These are phyloP conservation scores for Xylariomycetidae sp. DNA, from an alignment of 2,329 filamentous ascomycete species.

Conservation along the genomic window DNA sequence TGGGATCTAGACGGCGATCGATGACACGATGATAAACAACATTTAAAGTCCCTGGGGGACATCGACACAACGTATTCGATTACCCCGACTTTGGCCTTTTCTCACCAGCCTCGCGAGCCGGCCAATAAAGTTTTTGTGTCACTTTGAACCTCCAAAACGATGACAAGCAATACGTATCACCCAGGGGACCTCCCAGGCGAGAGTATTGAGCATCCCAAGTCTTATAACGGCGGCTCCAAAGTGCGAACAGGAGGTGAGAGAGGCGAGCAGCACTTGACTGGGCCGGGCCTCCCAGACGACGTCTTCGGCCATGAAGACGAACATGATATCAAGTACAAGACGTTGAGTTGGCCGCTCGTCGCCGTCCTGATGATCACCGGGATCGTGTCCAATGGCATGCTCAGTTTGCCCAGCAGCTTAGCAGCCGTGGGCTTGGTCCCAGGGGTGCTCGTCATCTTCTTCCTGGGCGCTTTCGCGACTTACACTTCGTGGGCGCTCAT, in stretches of 20 bases:
- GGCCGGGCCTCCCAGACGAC: conserved; percentile 24
- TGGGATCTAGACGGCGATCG: too few species aligned
- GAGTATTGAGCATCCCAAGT: conserved; percentile 3
- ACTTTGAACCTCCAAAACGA: too few species aligned
- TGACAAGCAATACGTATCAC: conserved; percentile 8
- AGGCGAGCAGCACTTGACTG: conserved; percentile 6
- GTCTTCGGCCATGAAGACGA: conserved; percentile 34
- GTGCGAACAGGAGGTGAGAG: too few species aligned
- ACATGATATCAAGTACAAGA: conserved; percentile 47
- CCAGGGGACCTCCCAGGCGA: conserved; percentile 3
- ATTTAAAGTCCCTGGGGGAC: too few species aligned
- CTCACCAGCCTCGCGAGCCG: too few species aligned
- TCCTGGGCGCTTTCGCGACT: conserved; percentile 45
- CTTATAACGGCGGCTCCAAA: too few species aligned
- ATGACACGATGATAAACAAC: too few species aligned
- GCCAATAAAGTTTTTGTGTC: too few species aligned
- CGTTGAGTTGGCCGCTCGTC: conserved; percentile 46
- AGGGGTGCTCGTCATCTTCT: conserved; percentile 45
- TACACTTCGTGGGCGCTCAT: conserved; percentile 46
- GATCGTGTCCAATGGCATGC: conserved; percentile 50
- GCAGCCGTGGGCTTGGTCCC: conserved; percentile 49
- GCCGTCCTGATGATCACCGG: conserved; percentile 52
- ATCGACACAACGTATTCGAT: too few species aligned
- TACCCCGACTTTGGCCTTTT: too few species aligned
- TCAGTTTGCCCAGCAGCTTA: conserved; percentile 46